Base-by-base conservation (phyloP, 768 basidiomycete genomes). In the Leccinum boreale region DNA sequence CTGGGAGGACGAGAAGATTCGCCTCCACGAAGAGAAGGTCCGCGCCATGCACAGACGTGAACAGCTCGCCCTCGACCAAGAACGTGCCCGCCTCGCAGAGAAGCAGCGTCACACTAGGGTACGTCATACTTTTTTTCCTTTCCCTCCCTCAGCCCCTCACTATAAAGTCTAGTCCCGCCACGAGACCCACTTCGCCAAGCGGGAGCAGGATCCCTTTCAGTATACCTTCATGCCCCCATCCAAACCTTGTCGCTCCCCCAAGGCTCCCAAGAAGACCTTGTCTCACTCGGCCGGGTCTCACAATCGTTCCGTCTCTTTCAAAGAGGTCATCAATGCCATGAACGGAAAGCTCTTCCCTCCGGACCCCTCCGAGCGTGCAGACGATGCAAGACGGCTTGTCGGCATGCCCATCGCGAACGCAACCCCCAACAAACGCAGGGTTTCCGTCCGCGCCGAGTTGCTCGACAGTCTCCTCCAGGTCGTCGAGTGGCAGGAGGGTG, bases 281-380 rank as follows among this genome's bases (percentile, higher is more conserved):
- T 8, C 46, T 3, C 50, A 47, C 24, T 58, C 68, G 1, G 23
- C 69, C 23, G 62, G 56, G 4, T 59, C 52, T 36, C 60, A 35
- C 10, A 68, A 75, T 21, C 74, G 75, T 21, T 63, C 76, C 7
- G 78, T 87, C 11, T 69, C 81, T 1, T 86, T 87, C 68, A 75
- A 77, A 50, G 82, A 84, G 35, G 85, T 87, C 51, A 70, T 84
- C 46, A 67, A 67, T 47, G 79, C 80, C 66, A 85, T 87, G 82
- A 75, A 80, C 44, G 85, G 85, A 5, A 74, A 77, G 5, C 73
- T 87, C 19, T 87, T 87, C 62, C 82, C 79, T 2, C 58, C 67
- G 5, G 76, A 80, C 29, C 56, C 66, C 35, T 67, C 61, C 52
- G 73, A 63, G 64, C 74, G 65, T 53, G 72, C 57, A 35, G 68